Evolutionary conservation across 352 stramenopile genomes (phyloP).

Genomic region (Phytophthora multivora): DNA sequence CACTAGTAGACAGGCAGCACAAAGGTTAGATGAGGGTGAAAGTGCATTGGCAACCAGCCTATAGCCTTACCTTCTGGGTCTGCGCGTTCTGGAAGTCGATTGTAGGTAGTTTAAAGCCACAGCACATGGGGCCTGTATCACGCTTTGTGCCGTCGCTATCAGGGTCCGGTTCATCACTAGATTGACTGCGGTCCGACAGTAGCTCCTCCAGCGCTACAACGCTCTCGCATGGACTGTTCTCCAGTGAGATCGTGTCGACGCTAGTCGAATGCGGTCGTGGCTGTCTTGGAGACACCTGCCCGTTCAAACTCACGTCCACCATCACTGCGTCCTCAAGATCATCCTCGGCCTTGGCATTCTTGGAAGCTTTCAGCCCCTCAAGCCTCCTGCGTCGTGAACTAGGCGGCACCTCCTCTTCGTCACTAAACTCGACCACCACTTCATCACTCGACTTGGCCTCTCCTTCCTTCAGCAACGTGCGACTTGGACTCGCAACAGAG

Average conservation of each 20-base stretch:
- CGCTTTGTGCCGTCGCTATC: slow-evolving; percentile 27
- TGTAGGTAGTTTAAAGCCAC: slow-evolving; percentile 45
- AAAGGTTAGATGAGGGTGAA: slow-evolving; percentile 3
- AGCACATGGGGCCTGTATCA: slow-evolving; percentile 36
- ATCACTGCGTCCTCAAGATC: slow-evolving; percentile 16
- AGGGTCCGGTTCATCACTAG: slow-evolving; percentile 23
- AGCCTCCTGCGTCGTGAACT: slow-evolving; percentile 29
- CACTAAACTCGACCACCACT: slow-evolving; percentile 21
- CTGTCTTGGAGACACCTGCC: slow-evolving; percentile 10
- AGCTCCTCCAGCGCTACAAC: slow-evolving; percentile 57
- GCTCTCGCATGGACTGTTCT: slow-evolving; percentile 62
- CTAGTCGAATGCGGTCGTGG: slow-evolving; percentile 17
- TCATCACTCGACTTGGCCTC: slow-evolving; percentile 11
- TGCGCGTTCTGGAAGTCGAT: slow-evolving; percentile 74
- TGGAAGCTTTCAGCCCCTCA: slow-evolving; percentile 15
- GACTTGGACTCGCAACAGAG: slow-evolving; percentile 24
- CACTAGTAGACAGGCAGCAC: slow-evolving; percentile 36
- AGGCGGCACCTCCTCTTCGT: slow-evolving; percentile 28
- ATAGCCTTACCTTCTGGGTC: slow-evolving; percentile 69
- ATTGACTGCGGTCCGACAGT: slow-evolving; percentile 33
- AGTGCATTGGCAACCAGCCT: not conserved
- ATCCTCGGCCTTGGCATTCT: not conserved
- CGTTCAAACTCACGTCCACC: slow-evolving; percentile 13
- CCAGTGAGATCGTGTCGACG: slow-evolving; percentile 40
- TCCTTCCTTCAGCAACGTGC: slow-evolving; percentile 17